Conservation (phyloP, 148 eudicot species). For the Limonium bicolor region DNA sequence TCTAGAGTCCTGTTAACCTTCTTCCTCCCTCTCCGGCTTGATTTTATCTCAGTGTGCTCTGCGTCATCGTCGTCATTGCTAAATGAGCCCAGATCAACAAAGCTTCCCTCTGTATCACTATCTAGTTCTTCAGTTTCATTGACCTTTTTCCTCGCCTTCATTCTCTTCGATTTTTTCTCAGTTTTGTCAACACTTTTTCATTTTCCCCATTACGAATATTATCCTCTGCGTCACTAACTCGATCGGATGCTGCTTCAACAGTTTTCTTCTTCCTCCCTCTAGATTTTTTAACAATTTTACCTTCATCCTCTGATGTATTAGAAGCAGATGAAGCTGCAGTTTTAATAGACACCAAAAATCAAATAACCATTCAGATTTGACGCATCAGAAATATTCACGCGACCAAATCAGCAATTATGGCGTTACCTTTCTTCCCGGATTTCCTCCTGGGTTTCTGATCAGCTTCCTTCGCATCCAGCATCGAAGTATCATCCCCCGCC, state of each 20-base stretch:
- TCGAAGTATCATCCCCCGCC: conserved; percentile 10
- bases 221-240: background rate
- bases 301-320: conserved; percentile 17
- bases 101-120: conserved; percentile 28
- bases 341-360: background rate
- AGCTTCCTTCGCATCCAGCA: conserved; percentile 15
- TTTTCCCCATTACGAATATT: background rate
- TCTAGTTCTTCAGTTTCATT: conserved; percentile 18
- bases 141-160: conserved; percentile 39
- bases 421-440: conserved; percentile 54
- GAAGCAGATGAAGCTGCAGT: conserved; percentile 31
- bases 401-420: background rate
- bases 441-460: conserved; percentile 35
- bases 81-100: conserved; percentile 22
- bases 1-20: conserved; percentile 17
- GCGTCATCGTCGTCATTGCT: conserved; percentile 22
- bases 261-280: conserved; percentile 3
- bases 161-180: conserved; percentile 24
- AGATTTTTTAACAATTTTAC: conserved; percentile 17
- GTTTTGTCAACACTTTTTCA: conserved; percentile 12
- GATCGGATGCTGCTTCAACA: background rate
- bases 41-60: conserved; percentile 22
- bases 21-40: conserved; percentile 45
- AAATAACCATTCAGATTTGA: background rate
- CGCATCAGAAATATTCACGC: background rate